Percentiles rank a stretch among this genome's conserved stretches.
Conservation (phyloP, 495 filamentous ascomycete species). For the Aspergillus cristatus region DNA sequence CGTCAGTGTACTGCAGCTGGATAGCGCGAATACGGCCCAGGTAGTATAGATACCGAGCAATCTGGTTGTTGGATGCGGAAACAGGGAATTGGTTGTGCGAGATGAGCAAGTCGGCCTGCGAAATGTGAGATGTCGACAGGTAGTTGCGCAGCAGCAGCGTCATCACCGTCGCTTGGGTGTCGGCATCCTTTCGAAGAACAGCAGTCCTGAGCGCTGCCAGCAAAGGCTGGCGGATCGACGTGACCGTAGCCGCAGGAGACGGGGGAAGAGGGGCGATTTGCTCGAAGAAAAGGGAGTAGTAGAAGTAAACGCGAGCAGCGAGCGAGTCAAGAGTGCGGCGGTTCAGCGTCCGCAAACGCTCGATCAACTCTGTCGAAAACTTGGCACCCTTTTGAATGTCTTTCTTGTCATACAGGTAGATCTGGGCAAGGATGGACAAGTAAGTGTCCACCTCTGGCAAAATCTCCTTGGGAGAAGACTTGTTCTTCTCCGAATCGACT, state of each 20-base stretch:
- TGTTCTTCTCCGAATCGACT: constrained; percentile 53
- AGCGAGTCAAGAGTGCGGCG: constrained; percentile 89
- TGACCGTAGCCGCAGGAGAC: constrained; percentile 72
- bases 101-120: constrained; percentile 90
- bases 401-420: constrained; percentile 79
- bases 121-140: constrained; percentile 89
- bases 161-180: constrained; percentile 91
- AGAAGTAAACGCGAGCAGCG: constrained; percentile 93
- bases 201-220: constrained; percentile 85
- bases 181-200: constrained; percentile 88
- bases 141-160: constrained; percentile 94
- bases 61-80: constrained; percentile 93
- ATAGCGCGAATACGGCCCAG: constrained; percentile 93
- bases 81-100: constrained; percentile 90
- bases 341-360: constrained; percentile 79
- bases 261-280: constrained; percentile 78
- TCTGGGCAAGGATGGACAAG: constrained; percentile 79
- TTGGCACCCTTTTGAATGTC: constrained; percentile 66
- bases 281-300: constrained; percentile 91
- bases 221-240: constrained; percentile 75
- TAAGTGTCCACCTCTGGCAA: constrained; percentile 91
- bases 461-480: constrained; percentile 50
- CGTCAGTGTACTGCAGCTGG: constrained; percentile 90
- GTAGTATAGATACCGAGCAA: constrained; percentile 93
- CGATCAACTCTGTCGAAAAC: constrained; percentile 73